Conservation (phyloP, 2,329 filamentous ascomycete species). For the Cladosporium sp. region DNA sequence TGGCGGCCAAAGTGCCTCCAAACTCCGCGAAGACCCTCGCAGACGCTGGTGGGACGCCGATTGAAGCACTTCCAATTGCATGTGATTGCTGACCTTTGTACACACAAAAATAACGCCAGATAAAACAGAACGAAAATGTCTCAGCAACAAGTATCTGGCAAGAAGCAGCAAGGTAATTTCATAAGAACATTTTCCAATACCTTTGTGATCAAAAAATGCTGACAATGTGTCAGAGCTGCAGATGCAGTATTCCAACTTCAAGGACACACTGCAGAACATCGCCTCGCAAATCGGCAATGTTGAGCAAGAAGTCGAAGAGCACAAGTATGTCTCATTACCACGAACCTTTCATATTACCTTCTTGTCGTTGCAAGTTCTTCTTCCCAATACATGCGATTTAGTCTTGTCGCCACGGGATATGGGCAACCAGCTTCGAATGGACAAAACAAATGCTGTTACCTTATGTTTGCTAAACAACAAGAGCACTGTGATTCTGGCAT, state of each 20-base stretch:
- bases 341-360: too few relatives aligned
- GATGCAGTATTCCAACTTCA: conserved; percentile 74
- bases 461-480: not conserved
- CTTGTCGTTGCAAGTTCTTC: too few relatives aligned
- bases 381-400: not conserved
- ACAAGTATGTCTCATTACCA: conserved; percentile 66
- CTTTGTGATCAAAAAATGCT: not conserved
- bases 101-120: not conserved
- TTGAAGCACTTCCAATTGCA: conserved; percentile 10
- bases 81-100: not conserved
- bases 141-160: conserved; percentile 55
- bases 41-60: conserved; percentile 13
- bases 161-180: conserved; percentile 70
- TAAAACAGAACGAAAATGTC: conserved; percentile 43
- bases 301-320: conserved; percentile 94
- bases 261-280: conserved; percentile 79
- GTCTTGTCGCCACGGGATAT: not conserved
- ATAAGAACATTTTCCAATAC: not conserved
- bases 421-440: not conserved
- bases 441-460: not conserved
- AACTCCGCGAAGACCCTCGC: not conserved
- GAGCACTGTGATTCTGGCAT: not conserved
- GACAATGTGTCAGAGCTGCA: conserved; percentile 65
- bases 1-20: not conserved
- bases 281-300: conserved; percentile 97